Evolutionary conservation across 208 protist genomes (phyloP).

Genomic region (Crithidia acanthocephali): DNA sequence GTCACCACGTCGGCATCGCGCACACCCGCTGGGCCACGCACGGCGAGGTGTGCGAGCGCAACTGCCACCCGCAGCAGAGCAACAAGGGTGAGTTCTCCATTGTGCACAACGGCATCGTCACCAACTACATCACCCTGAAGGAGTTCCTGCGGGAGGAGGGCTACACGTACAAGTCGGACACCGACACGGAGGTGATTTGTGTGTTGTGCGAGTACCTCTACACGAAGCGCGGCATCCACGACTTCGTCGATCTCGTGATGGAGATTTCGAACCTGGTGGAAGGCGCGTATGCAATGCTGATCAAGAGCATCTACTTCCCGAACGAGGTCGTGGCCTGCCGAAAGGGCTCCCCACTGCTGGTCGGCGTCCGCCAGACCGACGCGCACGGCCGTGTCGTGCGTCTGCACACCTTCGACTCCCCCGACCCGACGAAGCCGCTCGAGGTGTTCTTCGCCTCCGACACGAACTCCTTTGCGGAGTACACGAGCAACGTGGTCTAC

Average conservation of each 20-base stretch:
- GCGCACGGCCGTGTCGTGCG: conserved; percentile 13
- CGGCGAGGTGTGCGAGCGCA: conserved; percentile 91
- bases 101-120: conserved; percentile 98
- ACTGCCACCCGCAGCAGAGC: conserved; percentile 94
- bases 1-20: conserved; percentile 84
- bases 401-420: conserved; percentile 25
- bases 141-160: conserved; percentile 73
- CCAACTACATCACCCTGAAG: conserved; percentile 91
- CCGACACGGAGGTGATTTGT: conserved; percentile 95
- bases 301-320: conserved; percentile 91
- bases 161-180: conserved; percentile 89
- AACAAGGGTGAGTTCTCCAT: conserved; percentile 81
- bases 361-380: conserved; percentile 76
- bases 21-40: conserved; percentile 99
- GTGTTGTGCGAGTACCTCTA: conserved; percentile 91
- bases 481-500: conserved; percentile 94
- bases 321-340: conserved; percentile 89
- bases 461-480: conserved; percentile 92
- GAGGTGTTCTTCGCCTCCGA: conserved; percentile 96
- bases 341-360: conserved; percentile 92
- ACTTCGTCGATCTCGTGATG: conserved; percentile 61
- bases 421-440: conserved; percentile 24
- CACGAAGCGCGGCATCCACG: conserved; percentile 41
- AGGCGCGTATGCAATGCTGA: conserved; percentile 90
- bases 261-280: conserved; percentile 69